Percentiles rank a stretch among this genome's conserved stretches.
Evolutionary conservation across 2,329 filamentous ascomycete genomes (phyloP).

Genomic region (Didymella exigua): DNA sequence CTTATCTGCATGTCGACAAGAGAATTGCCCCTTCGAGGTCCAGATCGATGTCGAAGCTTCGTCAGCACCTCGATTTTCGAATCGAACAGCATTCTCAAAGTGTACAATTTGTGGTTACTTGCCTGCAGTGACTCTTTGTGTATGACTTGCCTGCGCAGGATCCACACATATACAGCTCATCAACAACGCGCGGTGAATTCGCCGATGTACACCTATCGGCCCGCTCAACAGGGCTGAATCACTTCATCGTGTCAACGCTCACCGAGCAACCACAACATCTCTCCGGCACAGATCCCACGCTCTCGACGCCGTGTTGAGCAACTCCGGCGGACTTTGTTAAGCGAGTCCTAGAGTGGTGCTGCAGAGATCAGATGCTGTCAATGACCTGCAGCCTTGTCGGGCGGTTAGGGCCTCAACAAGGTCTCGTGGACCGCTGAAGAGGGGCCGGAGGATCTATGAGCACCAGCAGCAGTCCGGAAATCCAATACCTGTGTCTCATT

Average conservation of each 20-base stretch:
- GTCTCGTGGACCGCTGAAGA: constrained; percentile 22
- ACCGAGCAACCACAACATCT: constrained; percentile 2
- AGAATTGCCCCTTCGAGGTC: not conserved
- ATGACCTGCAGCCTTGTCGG: constrained; percentile 15
- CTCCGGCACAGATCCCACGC: constrained; percentile 16
- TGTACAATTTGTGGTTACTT: not conserved
- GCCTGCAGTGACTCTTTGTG: not conserved
- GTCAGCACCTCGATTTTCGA: not conserved
- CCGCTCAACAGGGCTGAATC: constrained; percentile 12
- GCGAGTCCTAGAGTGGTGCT: constrained; percentile 9
- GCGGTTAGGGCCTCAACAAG: constrained; percentile 29
- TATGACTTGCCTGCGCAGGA: not conserved
- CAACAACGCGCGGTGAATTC: constrained; percentile 14
- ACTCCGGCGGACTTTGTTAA: constrained; percentile 14
- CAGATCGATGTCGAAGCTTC: not conserved
- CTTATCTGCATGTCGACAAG: constrained; percentile 6
- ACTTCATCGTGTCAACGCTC: constrained; percentile 14
- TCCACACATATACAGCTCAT: not conserved
- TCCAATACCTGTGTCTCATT: constrained; percentile 21
- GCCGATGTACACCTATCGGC: constrained; percentile 20
- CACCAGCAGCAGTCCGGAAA: constrained; percentile 17
- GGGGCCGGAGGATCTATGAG: constrained; percentile 26
- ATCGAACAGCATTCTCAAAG: not conserved
- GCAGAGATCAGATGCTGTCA: constrained; percentile 10
- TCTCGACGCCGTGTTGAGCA: constrained; percentile 14